Conservation (phyloP, 495 filamentous ascomycete genomes). For the Xylaria scruposa region DNA sequence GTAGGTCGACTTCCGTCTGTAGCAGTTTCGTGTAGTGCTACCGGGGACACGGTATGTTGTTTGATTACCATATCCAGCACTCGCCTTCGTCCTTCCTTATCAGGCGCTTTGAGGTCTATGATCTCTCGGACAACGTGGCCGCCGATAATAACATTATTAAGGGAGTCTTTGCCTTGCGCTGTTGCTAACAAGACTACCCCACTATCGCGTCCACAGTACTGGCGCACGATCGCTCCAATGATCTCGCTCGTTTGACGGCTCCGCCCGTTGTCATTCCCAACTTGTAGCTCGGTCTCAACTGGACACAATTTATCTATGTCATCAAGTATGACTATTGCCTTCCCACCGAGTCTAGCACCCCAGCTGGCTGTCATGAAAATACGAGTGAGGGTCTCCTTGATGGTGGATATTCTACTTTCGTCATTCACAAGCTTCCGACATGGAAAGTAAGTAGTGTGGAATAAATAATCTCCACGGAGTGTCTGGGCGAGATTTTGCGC, state of each 20-base stretch:
- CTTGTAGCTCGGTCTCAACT: conserved; percentile 88
- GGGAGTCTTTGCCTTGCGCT: conserved; percentile 85
- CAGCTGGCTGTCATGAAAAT: conserved; percentile 89
- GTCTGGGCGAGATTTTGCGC: conserved; percentile 65
- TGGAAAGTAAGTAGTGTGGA: conserved; percentile 79
- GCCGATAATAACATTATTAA: conserved; percentile 80
- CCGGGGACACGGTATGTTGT: conserved; percentile 51
- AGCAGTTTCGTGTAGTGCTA: conserved; percentile 45
- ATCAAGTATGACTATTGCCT: conserved; percentile 83
- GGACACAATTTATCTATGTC: conserved; percentile 93
- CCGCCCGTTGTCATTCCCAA: conserved; percentile 87
- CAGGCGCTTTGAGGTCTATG: conserved; percentile 82
- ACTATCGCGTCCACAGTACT: conserved; percentile 75
- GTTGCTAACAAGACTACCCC: conserved; percentile 89
- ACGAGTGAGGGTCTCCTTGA: conserved; percentile 85
- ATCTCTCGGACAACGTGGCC: conserved; percentile 84
- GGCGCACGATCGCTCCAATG: conserved; percentile 79
- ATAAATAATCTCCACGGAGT: conserved; percentile 69
- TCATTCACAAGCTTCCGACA: conserved; percentile 86
- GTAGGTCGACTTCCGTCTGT: conserved; percentile 56
- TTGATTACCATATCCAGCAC: conserved; percentile 76
- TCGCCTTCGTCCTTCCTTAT: conserved; percentile 85
- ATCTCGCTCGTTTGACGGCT: conserved; percentile 92
- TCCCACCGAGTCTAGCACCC: conserved; percentile 84
- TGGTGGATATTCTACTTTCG: conserved; percentile 82